Base-by-base conservation (phyloP, 1,284 basidiomycete species). In the Meira miltonrushii region DNA sequence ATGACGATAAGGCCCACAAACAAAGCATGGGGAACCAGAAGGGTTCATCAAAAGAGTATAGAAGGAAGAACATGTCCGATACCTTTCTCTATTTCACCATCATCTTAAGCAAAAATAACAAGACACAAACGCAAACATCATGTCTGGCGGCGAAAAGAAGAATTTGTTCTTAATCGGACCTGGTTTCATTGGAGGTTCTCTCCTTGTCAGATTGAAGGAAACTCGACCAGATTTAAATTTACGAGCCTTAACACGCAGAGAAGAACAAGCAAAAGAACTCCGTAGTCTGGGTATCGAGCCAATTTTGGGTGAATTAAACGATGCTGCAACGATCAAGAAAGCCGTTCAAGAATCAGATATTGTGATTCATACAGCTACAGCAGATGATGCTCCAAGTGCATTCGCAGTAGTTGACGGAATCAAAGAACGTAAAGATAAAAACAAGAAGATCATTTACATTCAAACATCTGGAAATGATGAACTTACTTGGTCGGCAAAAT, bases 161-260 rank as follows among this genome's bases (percentile, higher is more conserved):
- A 57, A 46, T n/a, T 50, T 57, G 38, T 57, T 57, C 37, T 41
- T 57, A 2, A 43, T 57, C 52, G 55, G 55, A 17, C 55, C 55
- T n/a, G 55, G 55, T 39, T 43, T 57, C 25, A 57, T 57, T 41
- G 55, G 55, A 28, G 55, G 55, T 9, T 25, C 55, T 13, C 33
- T 57, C 8, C 39, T 57, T 3, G 9, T 28, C 15, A 15, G 28
- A 37, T 50, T 57, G 11, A 21, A 33, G 8, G 41, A 21, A 19
- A 7, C 15, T 4, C 55, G 55, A 19, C 55, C 55, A 7, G 55
- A 57, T 46, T 38, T 57, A 17, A 28, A 57, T 17, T 38, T 57
- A 39, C 7, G 25, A 2, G 55, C 50, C 7, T 50, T 57, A 15
- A 57, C 55, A n/a, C 43, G 55, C 7, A 7, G 55, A 15, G 21